Base-by-base conservation (phyloP, 805 yeast species). In the Saturnispora gosingensis region DNA sequence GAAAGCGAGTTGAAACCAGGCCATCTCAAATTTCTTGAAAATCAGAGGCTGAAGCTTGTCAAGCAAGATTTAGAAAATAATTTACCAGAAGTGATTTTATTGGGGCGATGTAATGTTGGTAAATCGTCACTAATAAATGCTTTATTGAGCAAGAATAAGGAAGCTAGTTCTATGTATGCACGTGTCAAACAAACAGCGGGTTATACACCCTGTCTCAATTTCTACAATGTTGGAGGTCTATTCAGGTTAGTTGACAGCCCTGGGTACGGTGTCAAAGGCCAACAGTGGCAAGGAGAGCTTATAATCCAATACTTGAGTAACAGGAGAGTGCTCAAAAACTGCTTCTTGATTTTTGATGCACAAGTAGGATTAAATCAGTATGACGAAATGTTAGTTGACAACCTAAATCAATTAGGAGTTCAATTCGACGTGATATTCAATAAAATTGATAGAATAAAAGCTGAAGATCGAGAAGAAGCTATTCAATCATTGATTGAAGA, bases 31-130 rank as follows among this genome's bases (percentile, higher is more conserved):
- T 62, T 52, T 46, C 48, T 62, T 27, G 61, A 64, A 44, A 61
- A 53, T 25, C 52, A 43, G 54, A 59, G 63, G 11, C 55, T 58
- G 20, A 63, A 53, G 43, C 56, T 57, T 48, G 49, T 51, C 11
- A 49, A 50, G 11, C 53, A 49, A 39, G 50, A 48, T 83, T 55
- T 50, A 11, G 42, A 46, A 10, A 60, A 61, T 57, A 70, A 68
- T 15, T 68, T 85, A 11, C 96, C 96, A 0, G 96, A 88, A 60
- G 77, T 88, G 4, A 70, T 84, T 3, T 73, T 89, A 45, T 58
- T 89, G 44, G 97, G 97, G 0, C 35, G 87, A 56, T 83, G 95
- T 46, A 89, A 89, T 59, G 89, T 83, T 7, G 97, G 97, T 0
- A 89, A 89, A 62, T 86, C 95, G 0, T 81, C 95, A 0, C 63